A percentile compares a stretch with the other conserved stretches of the same genome.
Evolutionary conservation across 257 asterid species (phyloP).

Genomic region (Cynanchum wilfordii): DNA sequence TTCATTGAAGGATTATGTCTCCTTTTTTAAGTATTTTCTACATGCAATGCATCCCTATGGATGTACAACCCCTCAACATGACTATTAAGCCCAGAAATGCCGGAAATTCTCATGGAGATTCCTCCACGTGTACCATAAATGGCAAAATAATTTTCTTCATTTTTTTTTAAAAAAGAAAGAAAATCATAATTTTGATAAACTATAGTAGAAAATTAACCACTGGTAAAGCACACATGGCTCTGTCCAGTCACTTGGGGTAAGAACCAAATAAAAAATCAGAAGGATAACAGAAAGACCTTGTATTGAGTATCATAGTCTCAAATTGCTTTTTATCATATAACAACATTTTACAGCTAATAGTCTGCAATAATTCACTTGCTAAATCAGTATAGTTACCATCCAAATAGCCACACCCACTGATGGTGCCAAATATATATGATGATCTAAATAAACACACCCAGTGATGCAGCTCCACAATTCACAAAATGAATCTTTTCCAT

Average conservation of each 20-base stretch:
- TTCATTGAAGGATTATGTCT: not conserved
- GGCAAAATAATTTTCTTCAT: no score
- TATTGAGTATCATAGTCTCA: not conserved
- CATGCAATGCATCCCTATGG: slow-evolving; percentile 52
- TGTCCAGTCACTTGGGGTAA: not conserved
- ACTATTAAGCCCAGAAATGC: no score
- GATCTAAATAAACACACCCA: not conserved
- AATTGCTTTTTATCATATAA: not conserved
- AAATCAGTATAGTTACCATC: not conserved
- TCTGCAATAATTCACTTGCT: not conserved
- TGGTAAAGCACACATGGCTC: not conserved
- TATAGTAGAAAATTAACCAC: not conserved
- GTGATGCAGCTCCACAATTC: not conserved
- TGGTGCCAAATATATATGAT: slow-evolving; percentile 4
- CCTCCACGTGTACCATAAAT: no score
- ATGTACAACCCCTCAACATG: slow-evolving; percentile 33
- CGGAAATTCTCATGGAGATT: not conserved
- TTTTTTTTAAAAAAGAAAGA: no score
- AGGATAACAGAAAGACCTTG: not conserved
- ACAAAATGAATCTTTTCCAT: slow-evolving; percentile 2
- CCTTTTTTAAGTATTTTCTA: not conserved
- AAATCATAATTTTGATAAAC: not conserved
- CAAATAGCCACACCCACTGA: not conserved
- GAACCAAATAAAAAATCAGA: not conserved
- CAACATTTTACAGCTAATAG: slow-evolving; percentile 1